Conservation (phyloP, 2,329 filamentous ascomycete genomes). For the Grosmannia serpens region DNA sequence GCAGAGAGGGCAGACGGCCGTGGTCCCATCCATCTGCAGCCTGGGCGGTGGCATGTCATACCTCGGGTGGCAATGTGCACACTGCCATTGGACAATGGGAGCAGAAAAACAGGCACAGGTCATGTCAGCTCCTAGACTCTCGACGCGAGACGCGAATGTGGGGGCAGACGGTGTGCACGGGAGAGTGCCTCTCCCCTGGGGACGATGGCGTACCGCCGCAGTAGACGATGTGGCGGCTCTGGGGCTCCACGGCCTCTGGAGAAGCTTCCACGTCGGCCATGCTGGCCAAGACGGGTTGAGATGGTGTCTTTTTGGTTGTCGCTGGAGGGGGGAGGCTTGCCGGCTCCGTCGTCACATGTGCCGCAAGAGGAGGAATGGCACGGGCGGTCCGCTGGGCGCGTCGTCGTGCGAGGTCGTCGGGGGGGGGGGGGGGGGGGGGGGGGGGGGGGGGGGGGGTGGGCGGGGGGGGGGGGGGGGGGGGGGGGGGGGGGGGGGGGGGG, state of each 20-base stretch:
- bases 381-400: neutral
- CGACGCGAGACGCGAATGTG: neutral
- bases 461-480: too few relatives aligned
- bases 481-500: too few relatives aligned
- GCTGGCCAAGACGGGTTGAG: constrained; percentile 3
- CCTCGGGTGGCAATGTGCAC: constrained; percentile 55
- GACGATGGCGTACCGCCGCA: constrained; percentile 39
- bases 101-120: neutral
- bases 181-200: neutral
- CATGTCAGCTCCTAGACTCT: neutral
- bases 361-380: neutral
- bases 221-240: constrained; percentile 41
- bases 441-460: too few relatives aligned
- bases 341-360: neutral
- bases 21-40: neutral
- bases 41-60: constrained; percentile 20
- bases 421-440: too few relatives aligned
- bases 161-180: neutral
- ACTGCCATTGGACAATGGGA: constrained; percentile 30
- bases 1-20: neutral
- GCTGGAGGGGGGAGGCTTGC: neutral
- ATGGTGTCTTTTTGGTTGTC: neutral
- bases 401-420: neutral
- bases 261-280: constrained; percentile 43
- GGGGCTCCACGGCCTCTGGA: constrained; percentile 33